Percentiles rank a stretch among this genome's conserved stretches.
phyloP scores from a whole-genome alignment of 2,329 filamentous ascomycete species.

The Fusarium palustre region DNA sequence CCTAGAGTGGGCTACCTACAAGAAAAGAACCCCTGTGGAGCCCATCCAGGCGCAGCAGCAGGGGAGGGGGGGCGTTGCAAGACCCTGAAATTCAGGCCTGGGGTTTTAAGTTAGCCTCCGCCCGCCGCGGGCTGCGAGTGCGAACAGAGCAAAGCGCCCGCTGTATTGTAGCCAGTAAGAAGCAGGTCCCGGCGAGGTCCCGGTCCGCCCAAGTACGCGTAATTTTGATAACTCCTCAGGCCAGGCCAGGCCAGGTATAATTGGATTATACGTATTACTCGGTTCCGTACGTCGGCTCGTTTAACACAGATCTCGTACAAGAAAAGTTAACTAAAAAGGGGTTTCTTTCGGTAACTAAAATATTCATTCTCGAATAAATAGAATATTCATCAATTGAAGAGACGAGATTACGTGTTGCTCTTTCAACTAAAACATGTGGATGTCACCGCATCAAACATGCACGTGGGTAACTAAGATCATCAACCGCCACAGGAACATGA shows the following conservation, averaged over 20 bases:
- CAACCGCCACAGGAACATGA: not conserved
- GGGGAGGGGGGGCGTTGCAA: not conserved
- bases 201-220: conserved; percentile 2
- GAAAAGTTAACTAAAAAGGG: not conserved
- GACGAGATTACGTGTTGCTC: conserved; percentile 4
- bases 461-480: not conserved
- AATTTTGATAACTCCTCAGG: not conserved
- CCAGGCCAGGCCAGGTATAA: not conserved
- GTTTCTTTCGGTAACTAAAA: not conserved
- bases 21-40: conserved; percentile 6
- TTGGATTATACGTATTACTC: not conserved
- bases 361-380: not conserved
- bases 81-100: conserved; percentile 10
- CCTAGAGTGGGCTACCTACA: too few relatives aligned
- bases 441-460: not conserved
- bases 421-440: not conserved
- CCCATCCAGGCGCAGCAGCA: not conserved
- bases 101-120: conserved; percentile 7
- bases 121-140: conserved; percentile 5
- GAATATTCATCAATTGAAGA: not conserved
- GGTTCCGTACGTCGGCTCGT: not conserved
- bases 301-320: not conserved
- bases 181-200: not conserved
- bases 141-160: not conserved
- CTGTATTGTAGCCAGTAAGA: not conserved